These are phyloP conservation scores for Debaryomyces singareniensis DNA, from an alignment of 1,139 yeast genomes.

Conservation along the genomic window DNA sequence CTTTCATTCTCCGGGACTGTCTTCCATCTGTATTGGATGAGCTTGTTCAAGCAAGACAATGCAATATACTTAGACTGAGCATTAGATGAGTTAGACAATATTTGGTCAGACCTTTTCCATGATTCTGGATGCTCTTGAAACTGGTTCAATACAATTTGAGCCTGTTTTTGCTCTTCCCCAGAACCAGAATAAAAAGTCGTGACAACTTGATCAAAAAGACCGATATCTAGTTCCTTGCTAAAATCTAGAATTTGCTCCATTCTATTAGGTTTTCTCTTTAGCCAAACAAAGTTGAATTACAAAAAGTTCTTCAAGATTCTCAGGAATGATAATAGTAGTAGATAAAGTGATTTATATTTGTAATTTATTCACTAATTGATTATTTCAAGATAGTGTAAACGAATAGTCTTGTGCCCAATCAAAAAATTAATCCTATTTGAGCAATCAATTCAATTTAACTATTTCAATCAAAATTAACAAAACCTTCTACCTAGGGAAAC, in stretches of 20 bases:
- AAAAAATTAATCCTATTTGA: no score
- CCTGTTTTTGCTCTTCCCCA: slow-evolving; percentile 74
- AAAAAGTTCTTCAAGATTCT: neutral
- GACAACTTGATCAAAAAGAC: slow-evolving; percentile 75
- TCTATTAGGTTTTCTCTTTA: slow-evolving; percentile 1
- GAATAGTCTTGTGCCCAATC: no score
- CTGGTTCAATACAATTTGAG: slow-evolving; percentile 76
- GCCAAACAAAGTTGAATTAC: neutral
- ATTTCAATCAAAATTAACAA: no score
- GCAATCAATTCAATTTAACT: no score
- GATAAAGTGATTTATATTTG: neutral
- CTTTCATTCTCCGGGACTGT: slow-evolving; percentile 81
- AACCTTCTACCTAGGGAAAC: no score
- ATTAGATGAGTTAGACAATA: slow-evolving; percentile 69
- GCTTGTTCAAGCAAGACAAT: slow-evolving; percentile 78
- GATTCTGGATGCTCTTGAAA: slow-evolving; percentile 94
- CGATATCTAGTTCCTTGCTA: slow-evolving; percentile 75
- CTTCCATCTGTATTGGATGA: slow-evolving; percentile 92
- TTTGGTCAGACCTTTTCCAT: slow-evolving; percentile 92
- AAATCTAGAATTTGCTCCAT: slow-evolving; percentile 92
- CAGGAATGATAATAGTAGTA: neutral
- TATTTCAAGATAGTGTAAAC: no score
- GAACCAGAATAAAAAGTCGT: slow-evolving; percentile 81
- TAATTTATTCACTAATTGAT: neutral
- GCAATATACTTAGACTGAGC: slow-evolving; percentile 92